Conservation (phyloP, 2,329 filamentous ascomycete genomes). For the Calonectria pseudoturangicola region DNA sequence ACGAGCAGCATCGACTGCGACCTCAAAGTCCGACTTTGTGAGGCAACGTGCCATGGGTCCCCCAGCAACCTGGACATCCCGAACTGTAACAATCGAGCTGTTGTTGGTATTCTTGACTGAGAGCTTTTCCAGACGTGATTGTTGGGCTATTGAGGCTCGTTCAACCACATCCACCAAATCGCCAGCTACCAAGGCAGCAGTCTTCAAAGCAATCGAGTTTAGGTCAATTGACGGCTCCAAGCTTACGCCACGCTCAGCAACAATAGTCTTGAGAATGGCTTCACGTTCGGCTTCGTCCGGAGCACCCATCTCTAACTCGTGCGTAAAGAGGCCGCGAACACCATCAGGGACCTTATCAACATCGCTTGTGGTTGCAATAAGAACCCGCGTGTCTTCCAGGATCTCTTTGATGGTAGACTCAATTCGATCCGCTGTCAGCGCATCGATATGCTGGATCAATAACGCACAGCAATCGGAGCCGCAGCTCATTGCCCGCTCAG, state of each 20-base stretch:
- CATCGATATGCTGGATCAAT: slow-evolving; percentile 92
- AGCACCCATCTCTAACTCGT: slow-evolving; percentile 94
- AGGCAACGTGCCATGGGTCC: slow-evolving; percentile 86
- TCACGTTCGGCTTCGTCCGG: slow-evolving; percentile 95
- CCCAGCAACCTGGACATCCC: slow-evolving; percentile 92
- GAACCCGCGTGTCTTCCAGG: slow-evolving; percentile 84
- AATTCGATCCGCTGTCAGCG: slow-evolving; percentile 93
- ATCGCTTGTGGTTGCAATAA: slow-evolving; percentile 96
- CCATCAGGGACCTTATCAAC: slow-evolving; percentile 95
- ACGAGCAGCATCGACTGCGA: slow-evolving; percentile 94
- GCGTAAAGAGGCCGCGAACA: slow-evolving; percentile 92
- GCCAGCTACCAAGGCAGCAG: slow-evolving; percentile 94
- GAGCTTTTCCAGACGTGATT: slow-evolving; percentile 83
- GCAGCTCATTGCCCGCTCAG: slow-evolving; percentile 91
- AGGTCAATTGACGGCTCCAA: slow-evolving; percentile 90
- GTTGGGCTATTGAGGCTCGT: slow-evolving; percentile 86
- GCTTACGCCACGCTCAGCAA: slow-evolving; percentile 84
- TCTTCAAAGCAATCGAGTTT: slow-evolving; percentile 91
- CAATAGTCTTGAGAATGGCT: slow-evolving; percentile 86
- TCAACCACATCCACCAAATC: slow-evolving; percentile 97
- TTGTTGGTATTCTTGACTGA: slow-evolving; percentile 68
- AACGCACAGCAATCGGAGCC: slow-evolving; percentile 88
- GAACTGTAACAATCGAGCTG: slow-evolving; percentile 74
- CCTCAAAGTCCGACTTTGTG: slow-evolving; percentile 88
- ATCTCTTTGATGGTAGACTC: slow-evolving; percentile 89